These are phyloP conservation scores for Rhazya stricta DNA, from an alignment of 257 asterid genomes.

Conservation along the genomic window DNA sequence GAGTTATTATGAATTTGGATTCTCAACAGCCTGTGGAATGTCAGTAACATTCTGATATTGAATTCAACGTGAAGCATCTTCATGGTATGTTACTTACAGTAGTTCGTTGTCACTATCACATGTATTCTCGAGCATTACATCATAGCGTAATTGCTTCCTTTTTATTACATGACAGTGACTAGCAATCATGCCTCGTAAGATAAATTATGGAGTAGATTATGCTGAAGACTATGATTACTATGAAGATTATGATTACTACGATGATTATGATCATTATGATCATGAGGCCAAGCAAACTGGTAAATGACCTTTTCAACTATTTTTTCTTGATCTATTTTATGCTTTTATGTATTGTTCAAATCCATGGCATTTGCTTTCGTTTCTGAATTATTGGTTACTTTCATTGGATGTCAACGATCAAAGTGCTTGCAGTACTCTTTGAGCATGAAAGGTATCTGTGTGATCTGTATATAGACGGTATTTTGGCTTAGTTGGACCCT, in stretches of 20 bases:
- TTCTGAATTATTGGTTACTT: neutral
- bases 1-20: neutral
- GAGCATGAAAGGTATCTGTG: neutral
- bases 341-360: neutral
- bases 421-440: neutral
- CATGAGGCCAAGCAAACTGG: constrained; percentile 47
- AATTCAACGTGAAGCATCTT: neutral
- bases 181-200: constrained; percentile 77
- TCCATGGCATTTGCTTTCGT: neutral
- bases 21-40: neutral
- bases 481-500: neutral
- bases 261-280: constrained; percentile 40
- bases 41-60: neutral
- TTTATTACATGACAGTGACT: constrained; percentile 27
- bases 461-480: neutral
- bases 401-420: neutral
- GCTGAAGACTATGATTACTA: constrained; percentile 45
- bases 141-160: neutral
- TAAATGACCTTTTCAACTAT: constrained; percentile 6
- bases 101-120: neutral
- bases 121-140: neutral
- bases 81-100: constrained; percentile 7
- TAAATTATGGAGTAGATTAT: constrained; percentile 36
- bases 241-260: constrained; percentile 48
- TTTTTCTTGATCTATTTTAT: neutral